These are phyloP conservation scores for Isochrysis galbana DNA, from an alignment of 78 protist species.

Conservation along the genomic window DNA sequence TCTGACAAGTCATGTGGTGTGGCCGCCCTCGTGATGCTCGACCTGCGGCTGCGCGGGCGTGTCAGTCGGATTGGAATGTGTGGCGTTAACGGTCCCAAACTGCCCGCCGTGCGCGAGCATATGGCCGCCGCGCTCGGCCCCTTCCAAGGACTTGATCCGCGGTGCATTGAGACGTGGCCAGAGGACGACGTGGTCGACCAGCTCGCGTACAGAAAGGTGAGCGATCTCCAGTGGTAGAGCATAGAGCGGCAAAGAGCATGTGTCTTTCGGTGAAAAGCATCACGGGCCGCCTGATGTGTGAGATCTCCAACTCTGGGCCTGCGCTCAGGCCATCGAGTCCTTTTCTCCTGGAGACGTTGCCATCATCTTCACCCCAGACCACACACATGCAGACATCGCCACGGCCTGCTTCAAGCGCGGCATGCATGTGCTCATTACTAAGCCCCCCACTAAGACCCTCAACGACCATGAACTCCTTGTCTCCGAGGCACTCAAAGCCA, in stretches of 20 bases:
- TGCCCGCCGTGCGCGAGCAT: slow-evolving; percentile 46
- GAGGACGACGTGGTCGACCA: slow-evolving; percentile 39
- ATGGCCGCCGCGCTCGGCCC: slow-evolving; percentile 15
- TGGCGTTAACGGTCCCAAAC: slow-evolving; percentile 51
- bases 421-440: slow-evolving; percentile 66
- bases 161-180: neutral
- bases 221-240: no score
- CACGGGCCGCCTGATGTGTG: no score
- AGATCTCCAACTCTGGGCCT: neutral
- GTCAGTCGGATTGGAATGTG: slow-evolving; percentile 29
- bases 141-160: neutral
- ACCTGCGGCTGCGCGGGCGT: slow-evolving; percentile 29
- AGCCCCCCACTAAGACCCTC: slow-evolving; percentile 63
- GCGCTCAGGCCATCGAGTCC: no score
- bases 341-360: slow-evolving; percentile 32
- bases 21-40: slow-evolving; percentile 49
- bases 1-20: slow-evolving; percentile 58
- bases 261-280: no score
- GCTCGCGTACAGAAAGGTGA: neutral
- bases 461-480: slow-evolving; percentile 34
- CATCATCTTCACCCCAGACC: slow-evolving; percentile 71
- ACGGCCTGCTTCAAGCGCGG: slow-evolving; percentile 35
- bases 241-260: neutral
- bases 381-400: slow-evolving; percentile 62
- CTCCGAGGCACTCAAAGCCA: neutral